Conservation (phyloP, 805 yeast species). For the Ogataea trehaloabstinens region DNA sequence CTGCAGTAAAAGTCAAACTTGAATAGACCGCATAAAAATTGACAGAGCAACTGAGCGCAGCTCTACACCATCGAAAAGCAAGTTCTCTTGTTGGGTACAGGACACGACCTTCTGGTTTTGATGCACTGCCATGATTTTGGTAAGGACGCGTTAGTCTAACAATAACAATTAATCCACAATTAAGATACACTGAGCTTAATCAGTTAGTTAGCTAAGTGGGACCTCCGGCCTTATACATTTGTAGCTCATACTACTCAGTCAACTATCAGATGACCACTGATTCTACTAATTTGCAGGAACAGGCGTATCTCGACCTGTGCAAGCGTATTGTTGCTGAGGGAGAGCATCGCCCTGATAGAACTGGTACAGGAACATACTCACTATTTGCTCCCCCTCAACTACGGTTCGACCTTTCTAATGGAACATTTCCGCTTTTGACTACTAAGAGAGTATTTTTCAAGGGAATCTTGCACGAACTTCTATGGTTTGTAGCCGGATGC, state of each 20-base stretch:
- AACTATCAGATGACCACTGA: background rate
- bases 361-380: conserved; percentile 94
- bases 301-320: conserved; percentile 84
- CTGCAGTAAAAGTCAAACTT: conserved; percentile 20
- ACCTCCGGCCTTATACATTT: no score
- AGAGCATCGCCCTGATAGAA: conserved; percentile 90
- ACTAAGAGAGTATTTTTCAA: conserved; percentile 89
- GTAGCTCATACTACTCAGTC: no score
- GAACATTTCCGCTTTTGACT: conserved; percentile 81
- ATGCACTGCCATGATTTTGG: no score
- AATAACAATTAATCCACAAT: no score
- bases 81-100: no score
- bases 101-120: no score
- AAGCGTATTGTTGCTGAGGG: conserved; percentile 75
- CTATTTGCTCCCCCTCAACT: conserved; percentile 95
- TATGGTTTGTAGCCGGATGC: conserved; percentile 90
- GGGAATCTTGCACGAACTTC: conserved; percentile 83
- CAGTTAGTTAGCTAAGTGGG: no score
- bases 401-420: conserved; percentile 72
- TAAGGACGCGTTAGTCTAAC: no score
- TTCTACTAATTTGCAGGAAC: conserved; percentile 57
- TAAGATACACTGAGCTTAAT: no score
- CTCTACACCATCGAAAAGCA: no score
- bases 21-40: background rate
- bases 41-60: no score